A percentile compares a stretch with the other conserved stretches of the same genome.
phyloP scores from a whole-genome alignment of 2,329 filamentous ascomycete genomes.

The Pseudogymnoascus sp. region DNA sequence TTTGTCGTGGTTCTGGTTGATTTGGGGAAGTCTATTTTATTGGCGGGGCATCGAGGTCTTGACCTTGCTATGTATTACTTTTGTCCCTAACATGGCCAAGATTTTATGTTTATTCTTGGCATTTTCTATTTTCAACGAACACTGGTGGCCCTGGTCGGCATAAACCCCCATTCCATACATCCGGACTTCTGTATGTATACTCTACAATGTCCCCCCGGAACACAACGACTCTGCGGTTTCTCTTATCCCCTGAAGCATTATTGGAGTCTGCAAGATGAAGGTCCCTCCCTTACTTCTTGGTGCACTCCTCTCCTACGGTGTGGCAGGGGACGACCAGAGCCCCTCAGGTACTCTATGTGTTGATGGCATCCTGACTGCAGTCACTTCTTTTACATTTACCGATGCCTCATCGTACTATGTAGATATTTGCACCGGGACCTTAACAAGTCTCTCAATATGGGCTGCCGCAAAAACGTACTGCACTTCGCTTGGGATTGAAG shows the following conservation, averaged over 20 bases:
- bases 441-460: conserved; percentile 7
- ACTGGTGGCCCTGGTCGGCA: neutral
- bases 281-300: neutral
- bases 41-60: neutral
- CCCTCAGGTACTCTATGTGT: neutral
- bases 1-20: neutral
- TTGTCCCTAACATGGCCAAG: neutral
- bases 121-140: neutral
- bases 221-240: neutral
- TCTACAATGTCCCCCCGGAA: neutral
- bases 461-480: conserved; percentile 8
- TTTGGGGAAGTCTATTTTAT: neutral
- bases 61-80: neutral
- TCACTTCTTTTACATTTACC: neutral
- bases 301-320: neutral
- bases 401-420: neutral
- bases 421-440: neutral
- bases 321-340: neutral
- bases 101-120: neutral
- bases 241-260: neutral
- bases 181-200: neutral
- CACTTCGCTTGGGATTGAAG: neutral
- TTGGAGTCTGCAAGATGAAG: neutral
- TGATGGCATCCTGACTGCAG: conserved; percentile 1
- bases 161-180: neutral